These are phyloP conservation scores for Ceraceosorus guamensis DNA, from an alignment of 1,284 basidiomycete species.

Conservation along the genomic window DNA sequence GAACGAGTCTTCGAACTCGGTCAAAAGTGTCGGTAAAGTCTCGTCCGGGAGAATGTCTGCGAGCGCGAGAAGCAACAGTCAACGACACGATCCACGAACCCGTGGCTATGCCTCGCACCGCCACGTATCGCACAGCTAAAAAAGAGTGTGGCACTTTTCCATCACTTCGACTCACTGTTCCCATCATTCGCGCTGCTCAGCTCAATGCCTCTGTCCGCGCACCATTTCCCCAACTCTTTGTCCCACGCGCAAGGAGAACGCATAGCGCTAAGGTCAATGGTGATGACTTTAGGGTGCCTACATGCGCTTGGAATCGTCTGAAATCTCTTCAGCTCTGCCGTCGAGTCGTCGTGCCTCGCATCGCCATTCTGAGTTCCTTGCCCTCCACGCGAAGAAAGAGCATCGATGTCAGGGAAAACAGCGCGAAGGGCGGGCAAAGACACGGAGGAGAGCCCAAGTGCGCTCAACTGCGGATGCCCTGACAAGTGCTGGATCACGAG, in stretches of 20 bases:
- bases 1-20: slow-evolving; percentile 24
- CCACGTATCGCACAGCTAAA: no score
- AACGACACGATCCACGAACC: no score
- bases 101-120: no score
- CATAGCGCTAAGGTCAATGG: not conserved
- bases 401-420: not conserved
- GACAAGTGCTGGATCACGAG: slow-evolving; percentile 1
- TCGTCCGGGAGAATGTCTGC: slow-evolving; percentile 24
- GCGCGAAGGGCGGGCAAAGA: not conserved
- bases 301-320: not conserved
- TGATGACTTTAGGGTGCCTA: slow-evolving; percentile 2
- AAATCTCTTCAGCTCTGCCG: no score
- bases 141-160: no score
- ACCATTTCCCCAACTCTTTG: slow-evolving; percentile 22
- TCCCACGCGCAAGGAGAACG: slow-evolving; percentile 21
- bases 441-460: not conserved
- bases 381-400: no score
- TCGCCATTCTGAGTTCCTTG: no score
- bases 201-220: slow-evolving; percentile 22
- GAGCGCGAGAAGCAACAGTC: not conserved
- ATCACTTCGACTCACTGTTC: slow-evolving; percentile 14
- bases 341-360: no score
- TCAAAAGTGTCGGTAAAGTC: slow-evolving; percentile 25
- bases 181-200: slow-evolving; percentile 28
- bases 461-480: not conserved